Base-by-base conservation (phyloP, 2,329 filamentous ascomycete genomes). In the Aspergillus vadensis region DNA sequence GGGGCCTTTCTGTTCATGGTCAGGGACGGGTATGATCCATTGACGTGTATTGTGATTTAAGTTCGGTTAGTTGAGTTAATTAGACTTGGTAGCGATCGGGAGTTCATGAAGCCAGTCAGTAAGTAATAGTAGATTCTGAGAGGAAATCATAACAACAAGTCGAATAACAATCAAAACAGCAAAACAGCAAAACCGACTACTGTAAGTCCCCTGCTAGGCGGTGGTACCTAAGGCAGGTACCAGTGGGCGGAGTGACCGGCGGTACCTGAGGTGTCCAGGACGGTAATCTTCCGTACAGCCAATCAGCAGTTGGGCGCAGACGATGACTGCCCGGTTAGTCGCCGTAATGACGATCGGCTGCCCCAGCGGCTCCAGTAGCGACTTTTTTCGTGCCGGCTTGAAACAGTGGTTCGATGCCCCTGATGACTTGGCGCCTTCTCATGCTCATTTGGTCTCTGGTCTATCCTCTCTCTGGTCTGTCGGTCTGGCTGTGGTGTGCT, bases 391-490 rank as follows among this genome's bases (percentile, higher is more conserved):
- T 39, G 25, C 62, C 49, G 41, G 32, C 39, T 57, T 63, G 62
- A 63, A 63, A 63, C 62, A 61, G 62, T 63, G 62, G 62, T 57
- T 63, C 59, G 50, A 44, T 55, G 59, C 58, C 61, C 61, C 61
- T 61, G 61, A 63, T 58, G 41, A 63, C 56, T 58, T 62, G 57
- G 52, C 50, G 32, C 19, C 49, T 54, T 47, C 59, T 43, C 47
- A 51, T 57, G 54, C 56, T 19, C 36, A 58, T 54, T 10, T 17
- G 14, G 14, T 36, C 23, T 55, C 23, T 19, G 38, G 32, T 36
- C 32, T 36, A 36, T 36, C 6, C 32, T 30, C 17, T n/a, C 15
- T 25, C 17, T 30, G 7, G 51, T 43, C 17, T 55, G 52, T 55
- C 52, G 39, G 52, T 44, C 52, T 55, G 39, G 52, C 52, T 44